Percentiles rank a stretch among this genome's conserved stretches.
These are phyloP conservation scores for Calendula officinalis DNA, from an alignment of 129 eudicot species.

Conservation along the genomic window DNA sequence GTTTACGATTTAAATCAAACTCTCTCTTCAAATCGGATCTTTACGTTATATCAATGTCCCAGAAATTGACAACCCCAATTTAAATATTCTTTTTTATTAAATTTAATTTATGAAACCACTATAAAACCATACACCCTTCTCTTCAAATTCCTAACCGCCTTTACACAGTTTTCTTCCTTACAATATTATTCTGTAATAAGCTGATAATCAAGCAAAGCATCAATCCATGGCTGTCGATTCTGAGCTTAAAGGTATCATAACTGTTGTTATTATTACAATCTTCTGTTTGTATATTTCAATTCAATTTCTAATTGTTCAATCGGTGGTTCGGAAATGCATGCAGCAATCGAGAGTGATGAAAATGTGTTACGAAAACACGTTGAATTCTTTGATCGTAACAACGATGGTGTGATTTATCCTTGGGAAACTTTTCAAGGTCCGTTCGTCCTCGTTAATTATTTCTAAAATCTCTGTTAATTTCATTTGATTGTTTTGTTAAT, in stretches of 20 bases:
- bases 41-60: too few relatives aligned
- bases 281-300: neutral
- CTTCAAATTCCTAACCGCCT: too few relatives aligned
- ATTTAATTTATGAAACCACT: too few relatives aligned
- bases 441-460: neutral
- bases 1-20: too few relatives aligned
- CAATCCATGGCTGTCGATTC: constrained; percentile 14
- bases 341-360: constrained; percentile 33
- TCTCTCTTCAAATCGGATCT: too few relatives aligned
- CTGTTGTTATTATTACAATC: neutral
- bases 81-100: too few relatives aligned
- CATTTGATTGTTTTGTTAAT: neutral
- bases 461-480: neutral
- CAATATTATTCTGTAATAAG: too few relatives aligned
- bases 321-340: constrained; percentile 21
- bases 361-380: constrained; percentile 60
- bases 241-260: neutral
- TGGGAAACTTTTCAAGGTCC: constrained; percentile 74
- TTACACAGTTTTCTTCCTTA: too few relatives aligned
- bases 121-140: too few relatives aligned
- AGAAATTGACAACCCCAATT: too few relatives aligned
- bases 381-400: constrained; percentile 68
- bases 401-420: constrained; percentile 70
- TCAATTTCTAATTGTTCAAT: neutral
- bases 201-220: constrained; percentile 13